phyloP scores from a whole-genome alignment of 1,284 basidiomycete species.

The Mycena citricolor region DNA sequence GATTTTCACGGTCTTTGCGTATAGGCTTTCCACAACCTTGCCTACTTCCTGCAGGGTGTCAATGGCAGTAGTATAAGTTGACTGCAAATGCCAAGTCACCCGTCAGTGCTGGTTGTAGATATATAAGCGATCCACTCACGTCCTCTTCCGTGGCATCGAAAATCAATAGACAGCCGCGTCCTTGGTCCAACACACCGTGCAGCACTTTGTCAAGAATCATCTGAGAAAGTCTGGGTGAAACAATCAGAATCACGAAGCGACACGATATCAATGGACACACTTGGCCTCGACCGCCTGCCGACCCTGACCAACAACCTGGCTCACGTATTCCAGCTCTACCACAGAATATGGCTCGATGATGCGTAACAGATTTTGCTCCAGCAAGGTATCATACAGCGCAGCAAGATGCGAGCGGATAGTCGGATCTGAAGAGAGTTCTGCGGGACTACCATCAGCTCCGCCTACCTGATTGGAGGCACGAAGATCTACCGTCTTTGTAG shows the following conservation, averaged over 20 bases:
- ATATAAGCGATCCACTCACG: constrained; percentile 45
- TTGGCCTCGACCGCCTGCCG: constrained; percentile 93
- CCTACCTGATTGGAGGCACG: background rate
- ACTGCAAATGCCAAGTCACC: no score
- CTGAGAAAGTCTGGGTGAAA: constrained; percentile 73
- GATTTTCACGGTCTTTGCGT: constrained; percentile 60
- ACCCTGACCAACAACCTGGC: constrained; percentile 87
- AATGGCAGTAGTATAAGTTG: constrained; percentile 84
- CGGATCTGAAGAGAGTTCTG: constrained; percentile 90
- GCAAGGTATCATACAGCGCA: constrained; percentile 90
- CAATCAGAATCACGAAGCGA: constrained; percentile 5
- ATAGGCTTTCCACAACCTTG: constrained; percentile 89
- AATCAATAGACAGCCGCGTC: constrained; percentile 87
- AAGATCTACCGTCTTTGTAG: constrained; percentile 77
- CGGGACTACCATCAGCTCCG: background rate
- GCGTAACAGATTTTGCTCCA: constrained; percentile 92
- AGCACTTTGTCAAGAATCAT: constrained; percentile 98
- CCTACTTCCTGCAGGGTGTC: constrained; percentile 88
- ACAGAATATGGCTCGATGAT: constrained; percentile 95
- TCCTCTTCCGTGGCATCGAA: constrained; percentile 86
- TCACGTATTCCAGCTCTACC: constrained; percentile 90
- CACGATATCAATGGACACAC: constrained; percentile 44
- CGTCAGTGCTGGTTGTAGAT: background rate
- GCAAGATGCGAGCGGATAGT: constrained; percentile 94
- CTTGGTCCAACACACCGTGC: constrained; percentile 94